Evolutionary conservation across 2,329 filamentous ascomycete species (phyloP).

Genomic region (Sphaerulina vaccinii): DNA sequence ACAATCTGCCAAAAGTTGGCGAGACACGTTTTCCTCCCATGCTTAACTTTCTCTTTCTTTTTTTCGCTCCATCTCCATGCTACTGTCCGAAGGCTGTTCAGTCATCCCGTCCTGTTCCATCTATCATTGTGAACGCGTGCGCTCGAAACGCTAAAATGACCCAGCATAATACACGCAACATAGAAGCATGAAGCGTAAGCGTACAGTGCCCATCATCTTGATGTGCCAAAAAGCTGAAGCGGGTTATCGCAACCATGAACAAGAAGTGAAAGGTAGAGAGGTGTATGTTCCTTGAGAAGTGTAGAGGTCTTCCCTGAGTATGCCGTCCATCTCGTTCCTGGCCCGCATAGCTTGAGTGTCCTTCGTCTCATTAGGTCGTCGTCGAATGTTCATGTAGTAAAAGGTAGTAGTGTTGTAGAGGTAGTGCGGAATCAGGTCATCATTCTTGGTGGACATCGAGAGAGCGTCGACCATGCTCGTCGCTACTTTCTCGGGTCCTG

Average conservation of each 20-base stretch:
- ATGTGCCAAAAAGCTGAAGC: conserved; percentile 4
- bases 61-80: background rate
- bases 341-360: conserved; percentile 6
- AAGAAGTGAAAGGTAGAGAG: conserved; percentile 21
- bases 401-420: conserved; percentile 5
- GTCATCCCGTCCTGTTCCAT: conserved; percentile 13
- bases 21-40: background rate
- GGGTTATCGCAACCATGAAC: conserved; percentile 15
- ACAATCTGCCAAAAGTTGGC: no score
- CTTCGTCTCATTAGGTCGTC: conserved; percentile 18
- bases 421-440: conserved; percentile 1
- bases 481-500: conserved; percentile 33
- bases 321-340: conserved; percentile 7
- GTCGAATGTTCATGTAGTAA: conserved; percentile 11
- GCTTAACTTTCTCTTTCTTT: background rate
- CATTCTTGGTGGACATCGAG: conserved; percentile 29
- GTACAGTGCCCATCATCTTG: conserved; percentile 6
- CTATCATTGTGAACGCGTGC: conserved; percentile 12
- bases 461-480: conserved; percentile 24
- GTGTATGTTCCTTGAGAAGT: conserved; percentile 5
- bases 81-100: conserved; percentile 10
- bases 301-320: background rate
- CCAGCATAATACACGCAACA: conserved; percentile 4
- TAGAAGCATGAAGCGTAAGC: conserved; percentile 8
- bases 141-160: conserved; percentile 15